A percentile compares a stretch with the other conserved stretches of the same genome.
Evolutionary conservation across 768 basidiomycete species (phyloP).

Genomic region (Podaxis pistillaris): DNA sequence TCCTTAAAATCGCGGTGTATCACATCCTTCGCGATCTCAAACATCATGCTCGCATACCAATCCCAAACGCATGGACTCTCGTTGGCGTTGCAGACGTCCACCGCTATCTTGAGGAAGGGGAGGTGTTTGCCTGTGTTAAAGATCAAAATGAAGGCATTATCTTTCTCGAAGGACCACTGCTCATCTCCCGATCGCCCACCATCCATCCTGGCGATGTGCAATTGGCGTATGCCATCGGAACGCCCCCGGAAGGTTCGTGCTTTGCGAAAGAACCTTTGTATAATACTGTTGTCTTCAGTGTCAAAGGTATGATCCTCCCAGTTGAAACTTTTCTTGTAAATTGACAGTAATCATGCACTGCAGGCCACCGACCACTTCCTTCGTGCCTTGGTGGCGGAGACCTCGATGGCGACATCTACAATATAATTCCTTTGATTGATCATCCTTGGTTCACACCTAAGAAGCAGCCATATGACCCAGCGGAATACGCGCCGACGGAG

Average conservation of each 20-base stretch:
- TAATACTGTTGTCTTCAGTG: constrained; percentile 70
- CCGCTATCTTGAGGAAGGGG: constrained; percentile 43
- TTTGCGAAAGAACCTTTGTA: constrained; percentile 48
- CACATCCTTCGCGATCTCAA: constrained; percentile 69
- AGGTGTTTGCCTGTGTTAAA: constrained; percentile 64
- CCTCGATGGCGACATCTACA: constrained; percentile 64
- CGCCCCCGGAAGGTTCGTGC: constrained; percentile 51
- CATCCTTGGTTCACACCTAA: constrained; percentile 26
- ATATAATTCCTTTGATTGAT: constrained; percentile 42
- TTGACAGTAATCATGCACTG: not conserved
- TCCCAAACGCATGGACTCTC: constrained; percentile 61
- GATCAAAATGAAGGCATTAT: constrained; percentile 32
- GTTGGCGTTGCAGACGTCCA: constrained; percentile 74
- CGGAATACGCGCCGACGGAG: constrained; percentile 45
- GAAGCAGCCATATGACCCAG: constrained; percentile 29
- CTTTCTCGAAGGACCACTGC: constrained; percentile 52
- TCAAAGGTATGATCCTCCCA: constrained; percentile 37
- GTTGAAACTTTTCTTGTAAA: not conserved
- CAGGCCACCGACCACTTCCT: constrained; percentile 59
- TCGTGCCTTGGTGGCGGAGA: constrained; percentile 69
- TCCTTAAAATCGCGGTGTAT: constrained; percentile 53
- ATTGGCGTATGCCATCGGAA: constrained; percentile 57
- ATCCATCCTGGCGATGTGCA: constrained; percentile 72
- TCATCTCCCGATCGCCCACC: constrained; percentile 64
- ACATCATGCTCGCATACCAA: constrained; percentile 63